A percentile compares a stretch with the other conserved stretches of the same genome.
Conservation (phyloP, 441 rosid genomes). For the Croton laevigatus region DNA sequence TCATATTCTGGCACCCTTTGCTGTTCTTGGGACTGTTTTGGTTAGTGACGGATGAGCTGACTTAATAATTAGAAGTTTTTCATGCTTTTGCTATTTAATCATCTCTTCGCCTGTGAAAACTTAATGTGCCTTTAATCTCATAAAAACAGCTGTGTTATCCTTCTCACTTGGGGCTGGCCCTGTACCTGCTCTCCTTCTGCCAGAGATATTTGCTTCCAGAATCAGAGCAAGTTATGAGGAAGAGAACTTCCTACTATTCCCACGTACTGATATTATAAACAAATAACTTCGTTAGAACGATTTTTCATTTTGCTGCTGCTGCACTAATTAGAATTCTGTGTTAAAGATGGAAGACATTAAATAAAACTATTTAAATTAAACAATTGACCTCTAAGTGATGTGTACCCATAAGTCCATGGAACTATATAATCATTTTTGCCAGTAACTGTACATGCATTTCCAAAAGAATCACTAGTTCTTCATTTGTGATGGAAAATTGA, state of each 20-base stretch:
- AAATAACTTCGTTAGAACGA: background rate
- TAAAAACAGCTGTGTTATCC: slow-evolving; percentile 72
- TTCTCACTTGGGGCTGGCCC: slow-evolving; percentile 99
- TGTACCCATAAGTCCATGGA: no score
- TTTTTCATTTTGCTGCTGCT: background rate
- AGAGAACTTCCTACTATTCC: background rate
- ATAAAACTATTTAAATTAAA: background rate
- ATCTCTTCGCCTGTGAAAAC: slow-evolving; percentile 7
- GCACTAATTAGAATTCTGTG: background rate
- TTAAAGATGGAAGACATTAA: background rate
- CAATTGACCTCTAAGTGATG: background rate
- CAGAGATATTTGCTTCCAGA: slow-evolving; percentile 94
- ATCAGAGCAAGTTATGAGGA: slow-evolving; percentile 62
- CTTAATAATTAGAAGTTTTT: background rate
- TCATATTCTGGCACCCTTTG: slow-evolving; percentile 87
- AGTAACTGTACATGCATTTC: background rate
- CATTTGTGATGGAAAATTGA: background rate
- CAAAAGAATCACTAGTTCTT: background rate
- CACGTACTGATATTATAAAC: background rate
- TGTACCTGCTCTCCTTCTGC: slow-evolving; percentile 94
- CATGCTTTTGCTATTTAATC: background rate
- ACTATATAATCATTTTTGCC: no score
- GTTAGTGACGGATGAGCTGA: slow-evolving; percentile 42
- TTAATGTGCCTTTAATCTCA: slow-evolving; percentile 23
- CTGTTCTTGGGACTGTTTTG: slow-evolving; percentile 94